Conservation (phyloP, 2,329 filamentous ascomycete genomes). For the Colletotrichum nymphaeae region DNA sequence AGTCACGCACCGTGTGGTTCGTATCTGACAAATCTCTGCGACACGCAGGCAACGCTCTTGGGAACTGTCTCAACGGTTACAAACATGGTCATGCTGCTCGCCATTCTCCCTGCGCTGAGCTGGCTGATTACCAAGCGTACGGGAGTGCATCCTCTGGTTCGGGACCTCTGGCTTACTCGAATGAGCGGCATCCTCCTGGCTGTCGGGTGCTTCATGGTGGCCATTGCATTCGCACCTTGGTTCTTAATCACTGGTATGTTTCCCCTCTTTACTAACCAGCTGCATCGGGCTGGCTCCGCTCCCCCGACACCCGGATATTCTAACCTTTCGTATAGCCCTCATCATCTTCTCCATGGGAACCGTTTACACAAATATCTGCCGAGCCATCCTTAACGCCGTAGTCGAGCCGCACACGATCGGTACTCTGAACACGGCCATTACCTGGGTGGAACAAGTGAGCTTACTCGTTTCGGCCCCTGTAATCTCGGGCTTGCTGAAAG, state of each 20-base stretch:
- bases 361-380: slow-evolving; percentile 55
- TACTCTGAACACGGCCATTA: slow-evolving; percentile 63
- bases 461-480: slow-evolving; percentile 57
- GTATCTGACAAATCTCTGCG: background rate
- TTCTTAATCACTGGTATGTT: slow-evolving; percentile 43
- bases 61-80: slow-evolving; percentile 51
- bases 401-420: slow-evolving; percentile 66
- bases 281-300: background rate
- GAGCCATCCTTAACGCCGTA: slow-evolving; percentile 63
- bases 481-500: slow-evolving; percentile 58
- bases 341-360: slow-evolving; percentile 57
- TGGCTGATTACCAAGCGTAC: slow-evolving; percentile 44
- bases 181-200: slow-evolving; percentile 45
- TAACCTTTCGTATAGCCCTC: slow-evolving; percentile 45
- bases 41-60: slow-evolving; percentile 52
- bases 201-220: slow-evolving; percentile 50
- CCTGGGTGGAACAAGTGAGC: slow-evolving; percentile 62
- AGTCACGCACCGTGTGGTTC: background rate
- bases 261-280: background rate
- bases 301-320: background rate
- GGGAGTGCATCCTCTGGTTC: slow-evolving; percentile 46
- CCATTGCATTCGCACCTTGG: slow-evolving; percentile 47
- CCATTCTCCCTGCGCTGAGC: slow-evolving; percentile 50
- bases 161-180: slow-evolving; percentile 55
- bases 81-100: slow-evolving; percentile 51